A percentile compares a stretch with the other conserved stretches of the same genome.
Conservation (phyloP, 495 filamentous ascomycete genomes). For the Penicillium cinerascens region DNA sequence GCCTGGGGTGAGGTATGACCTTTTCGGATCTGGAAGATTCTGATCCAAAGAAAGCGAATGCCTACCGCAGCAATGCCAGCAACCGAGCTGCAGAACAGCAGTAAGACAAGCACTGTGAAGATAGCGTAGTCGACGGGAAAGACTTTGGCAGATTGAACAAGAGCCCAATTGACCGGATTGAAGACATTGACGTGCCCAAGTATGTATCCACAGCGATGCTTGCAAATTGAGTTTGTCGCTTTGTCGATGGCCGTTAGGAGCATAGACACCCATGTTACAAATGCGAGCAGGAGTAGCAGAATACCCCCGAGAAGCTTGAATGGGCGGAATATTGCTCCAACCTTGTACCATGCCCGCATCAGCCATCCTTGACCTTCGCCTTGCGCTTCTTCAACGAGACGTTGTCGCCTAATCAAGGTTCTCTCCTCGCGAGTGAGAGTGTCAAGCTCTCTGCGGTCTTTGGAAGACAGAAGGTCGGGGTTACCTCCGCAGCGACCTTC, state of each 20-base stretch:
- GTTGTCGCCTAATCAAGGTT: slow-evolving; percentile 84
- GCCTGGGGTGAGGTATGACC: slow-evolving; percentile 90
- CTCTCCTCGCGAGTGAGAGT: slow-evolving; percentile 82
- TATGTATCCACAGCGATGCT: slow-evolving; percentile 86
- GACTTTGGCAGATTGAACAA: slow-evolving; percentile 73
- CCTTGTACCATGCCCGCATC: slow-evolving; percentile 68
- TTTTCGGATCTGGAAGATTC: slow-evolving; percentile 82
- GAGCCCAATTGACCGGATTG: slow-evolving; percentile 90
- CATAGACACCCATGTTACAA: slow-evolving; percentile 86
- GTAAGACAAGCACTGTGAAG: slow-evolving; percentile 74
- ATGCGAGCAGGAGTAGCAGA: slow-evolving; percentile 63
- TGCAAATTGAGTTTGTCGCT: slow-evolving; percentile 89
- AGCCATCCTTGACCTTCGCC: slow-evolving; percentile 69
- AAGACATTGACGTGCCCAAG: slow-evolving; percentile 89
- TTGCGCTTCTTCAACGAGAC: slow-evolving; percentile 74
- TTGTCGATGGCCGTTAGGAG: slow-evolving; percentile 95
- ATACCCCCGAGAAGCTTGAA: slow-evolving; percentile 84
- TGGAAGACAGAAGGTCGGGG: slow-evolving; percentile 66
- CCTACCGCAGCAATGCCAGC: slow-evolving; percentile 81
- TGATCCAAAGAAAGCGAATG: slow-evolving; percentile 93
- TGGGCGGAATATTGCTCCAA: slow-evolving; percentile 73
- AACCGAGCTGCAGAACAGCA: slow-evolving; percentile 83
- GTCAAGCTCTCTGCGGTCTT: slow-evolving; percentile 86
- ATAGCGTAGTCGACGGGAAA: slow-evolving; percentile 93
- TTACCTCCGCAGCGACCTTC: slow-evolving; percentile 81